phyloP scores from a whole-genome alignment of 768 basidiomycete species.

The Boletus sensibilis region DNA sequence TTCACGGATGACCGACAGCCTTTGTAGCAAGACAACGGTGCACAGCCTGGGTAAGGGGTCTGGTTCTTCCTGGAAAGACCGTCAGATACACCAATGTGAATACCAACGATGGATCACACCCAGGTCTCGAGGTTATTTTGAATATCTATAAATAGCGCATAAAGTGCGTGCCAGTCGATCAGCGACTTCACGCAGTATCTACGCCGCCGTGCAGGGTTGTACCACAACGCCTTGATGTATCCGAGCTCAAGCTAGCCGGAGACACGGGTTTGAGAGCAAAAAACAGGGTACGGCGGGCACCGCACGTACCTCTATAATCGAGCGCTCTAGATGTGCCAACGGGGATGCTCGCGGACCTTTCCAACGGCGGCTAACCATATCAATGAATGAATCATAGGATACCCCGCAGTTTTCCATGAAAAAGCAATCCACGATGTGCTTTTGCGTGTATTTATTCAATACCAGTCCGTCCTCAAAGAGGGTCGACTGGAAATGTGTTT shows the following conservation, averaged over 20 bases:
- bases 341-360: slow-evolving; percentile 35
- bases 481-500: slow-evolving; percentile 41
- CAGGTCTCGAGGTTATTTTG: slow-evolving; percentile 15
- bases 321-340: slow-evolving; percentile 41
- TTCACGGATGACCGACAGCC: slow-evolving; percentile 61
- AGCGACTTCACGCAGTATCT: slow-evolving; percentile 63
- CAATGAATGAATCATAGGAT: slow-evolving; percentile 46
- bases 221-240: slow-evolving; percentile 61
- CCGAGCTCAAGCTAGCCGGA: slow-evolving; percentile 51
- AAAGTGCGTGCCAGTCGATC: slow-evolving; percentile 64
- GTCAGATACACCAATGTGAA: slow-evolving; percentile 1
- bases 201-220: slow-evolving; percentile 65
- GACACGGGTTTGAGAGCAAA: background rate
- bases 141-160: slow-evolving; percentile 43
- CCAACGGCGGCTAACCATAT: slow-evolving; percentile 42
- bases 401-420: slow-evolving; percentile 62
- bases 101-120: slow-evolving; percentile 3
- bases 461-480: slow-evolving; percentile 58
- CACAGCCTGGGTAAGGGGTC: slow-evolving; percentile 30
- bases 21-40: slow-evolving; percentile 50
- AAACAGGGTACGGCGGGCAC: background rate
- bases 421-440: slow-evolving; percentile 62
- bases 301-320: slow-evolving; percentile 36
- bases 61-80: slow-evolving; percentile 15
- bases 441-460: slow-evolving; percentile 47